Percentiles rank a stretch among this genome's conserved stretches.
Evolutionary conservation across 768 basidiomycete species (phyloP).

Genomic region (Floccularia luteovirens): DNA sequence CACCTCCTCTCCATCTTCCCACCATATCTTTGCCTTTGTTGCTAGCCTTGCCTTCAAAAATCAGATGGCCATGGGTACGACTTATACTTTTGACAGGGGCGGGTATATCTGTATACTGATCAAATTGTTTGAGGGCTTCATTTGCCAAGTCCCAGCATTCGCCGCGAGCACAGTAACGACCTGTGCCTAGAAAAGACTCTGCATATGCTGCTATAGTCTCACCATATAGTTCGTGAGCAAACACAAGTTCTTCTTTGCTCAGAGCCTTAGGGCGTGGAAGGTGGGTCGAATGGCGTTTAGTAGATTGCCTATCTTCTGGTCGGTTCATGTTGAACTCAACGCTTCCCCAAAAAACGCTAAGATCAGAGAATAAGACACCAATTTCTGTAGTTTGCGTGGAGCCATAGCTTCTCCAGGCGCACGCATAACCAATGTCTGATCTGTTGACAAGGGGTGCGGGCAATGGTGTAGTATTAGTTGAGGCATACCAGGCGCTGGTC

Average conservation of each 20-base stretch:
- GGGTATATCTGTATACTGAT: conserved; percentile 31
- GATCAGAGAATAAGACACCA: conserved; percentile 38
- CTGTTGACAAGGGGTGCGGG: conserved; percentile 22
- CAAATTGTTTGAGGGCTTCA: conserved; percentile 37
- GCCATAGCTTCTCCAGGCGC: conserved; percentile 20
- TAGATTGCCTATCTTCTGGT: conserved; percentile 19
- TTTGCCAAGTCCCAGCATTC: conserved; percentile 55
- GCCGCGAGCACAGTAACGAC: conserved; percentile 38
- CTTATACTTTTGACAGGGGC: conserved; percentile 38
- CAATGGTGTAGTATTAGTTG: conserved; percentile 16
- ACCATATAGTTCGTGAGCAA: conserved; percentile 40
- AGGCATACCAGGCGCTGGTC: conserved; percentile 33
- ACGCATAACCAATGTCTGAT: conserved; percentile 16
- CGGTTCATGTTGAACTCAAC: conserved; percentile 26
- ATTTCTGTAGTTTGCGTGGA: conserved; percentile 21
- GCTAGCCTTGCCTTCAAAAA: conserved; percentile 32
- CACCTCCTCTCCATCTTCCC: conserved; percentile 44
- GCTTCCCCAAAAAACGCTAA: conserved; percentile 41
- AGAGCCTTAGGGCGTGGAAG: conserved; percentile 29
- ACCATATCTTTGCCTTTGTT: conserved; percentile 20
- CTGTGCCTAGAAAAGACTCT: conserved; percentile 32
- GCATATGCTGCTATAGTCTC: conserved; percentile 41
- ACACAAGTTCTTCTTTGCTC: conserved; percentile 22
- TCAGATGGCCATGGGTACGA: conserved; percentile 48
- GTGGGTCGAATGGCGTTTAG: conserved; percentile 28